Evolutionary conservation across 2,329 filamentous ascomycete species (phyloP).

Genomic region (Botrytis deweyae): DNA sequence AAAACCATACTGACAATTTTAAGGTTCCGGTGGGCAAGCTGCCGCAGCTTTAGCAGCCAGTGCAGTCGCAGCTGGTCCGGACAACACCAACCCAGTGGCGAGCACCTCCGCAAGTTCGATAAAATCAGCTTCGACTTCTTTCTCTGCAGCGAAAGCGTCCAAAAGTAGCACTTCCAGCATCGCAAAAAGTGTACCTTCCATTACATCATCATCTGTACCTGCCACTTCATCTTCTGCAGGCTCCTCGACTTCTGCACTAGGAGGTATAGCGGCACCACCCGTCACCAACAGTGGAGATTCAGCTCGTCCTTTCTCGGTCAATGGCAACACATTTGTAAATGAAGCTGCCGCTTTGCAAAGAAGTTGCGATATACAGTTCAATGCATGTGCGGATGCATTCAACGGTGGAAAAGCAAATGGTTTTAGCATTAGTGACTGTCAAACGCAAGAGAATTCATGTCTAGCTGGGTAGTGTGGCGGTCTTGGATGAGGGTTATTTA

Average conservation of each 20-base stretch:
- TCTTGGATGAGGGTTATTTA: too few relatives aligned
- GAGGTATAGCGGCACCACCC: constrained; percentile 50
- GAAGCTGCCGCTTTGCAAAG: constrained; percentile 55
- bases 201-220: neutral
- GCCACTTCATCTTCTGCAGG: neutral
- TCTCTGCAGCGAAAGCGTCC: neutral
- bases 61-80: constrained; percentile 24
- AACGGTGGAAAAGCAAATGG: constrained; percentile 46
- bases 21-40: constrained; percentile 23
- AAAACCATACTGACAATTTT: neutral
- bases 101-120: constrained; percentile 13
- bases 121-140: constrained; percentile 17
- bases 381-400: constrained; percentile 56
- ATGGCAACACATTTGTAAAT: constrained; percentile 57
- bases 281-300: constrained; percentile 51
- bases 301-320: constrained; percentile 54
- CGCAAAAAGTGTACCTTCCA: neutral
- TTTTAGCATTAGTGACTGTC: constrained; percentile 30
- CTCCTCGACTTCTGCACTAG: constrained; percentile 40
- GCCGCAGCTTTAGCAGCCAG: constrained; percentile 25
- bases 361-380: constrained; percentile 63
- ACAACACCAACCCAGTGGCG: constrained; percentile 14
- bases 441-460: constrained; percentile 31
- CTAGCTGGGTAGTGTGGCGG: neutral
- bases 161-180: neutral